Base-by-base conservation (phyloP, 1,284 basidiomycete species). In the Cyathus pygmaeus region DNA sequence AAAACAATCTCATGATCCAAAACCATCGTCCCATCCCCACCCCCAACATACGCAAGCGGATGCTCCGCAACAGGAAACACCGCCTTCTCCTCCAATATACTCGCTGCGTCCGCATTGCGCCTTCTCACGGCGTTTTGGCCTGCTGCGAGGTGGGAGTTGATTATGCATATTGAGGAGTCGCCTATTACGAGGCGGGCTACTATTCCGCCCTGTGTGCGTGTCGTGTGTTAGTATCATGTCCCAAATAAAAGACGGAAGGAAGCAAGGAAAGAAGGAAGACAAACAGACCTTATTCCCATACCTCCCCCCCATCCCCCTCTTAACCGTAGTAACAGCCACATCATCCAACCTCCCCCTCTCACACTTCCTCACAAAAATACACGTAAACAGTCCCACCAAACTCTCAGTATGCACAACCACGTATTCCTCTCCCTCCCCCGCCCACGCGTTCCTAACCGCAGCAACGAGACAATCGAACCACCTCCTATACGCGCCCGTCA, bases 71-170 rank as follows among this genome's bases (percentile, higher is more conserved):
- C 76, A 0, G 91, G 86, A 61, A 96, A 91, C 2, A 95, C 82
- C 3, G 85, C 78, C 62, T 90, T 90, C 68, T 94, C 91, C 69
- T 98, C 96, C 60, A 98, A 78, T 60, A 97, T 93, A 1, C 90
- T 92, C 1, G 90, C 90, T 4, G 96, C 81, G 75, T 99, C 96
- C 0, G 90, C 89, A 71, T 98, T 98, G 6, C 97, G 85, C 64
- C 92, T 86, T 10, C 92, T 86, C 29, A 94, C 87, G 52, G 94
- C 90, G 62, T 87, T 86, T 73, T 98, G 96, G 1, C 97, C 96
- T 2, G 97, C 96, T 4, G 96, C 97, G 55, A 99, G 84, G 82
- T 99, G 97, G 67, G 94, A 95, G 78, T 99, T 99, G 80, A 98
- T 89, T 71, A 98, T 93, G 73, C 95, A 98, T 29, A 99, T 77